Evolutionary conservation across 768 basidiomycete genomes (phyloP).

Genomic region (Cystobasidium tubakii): DNA sequence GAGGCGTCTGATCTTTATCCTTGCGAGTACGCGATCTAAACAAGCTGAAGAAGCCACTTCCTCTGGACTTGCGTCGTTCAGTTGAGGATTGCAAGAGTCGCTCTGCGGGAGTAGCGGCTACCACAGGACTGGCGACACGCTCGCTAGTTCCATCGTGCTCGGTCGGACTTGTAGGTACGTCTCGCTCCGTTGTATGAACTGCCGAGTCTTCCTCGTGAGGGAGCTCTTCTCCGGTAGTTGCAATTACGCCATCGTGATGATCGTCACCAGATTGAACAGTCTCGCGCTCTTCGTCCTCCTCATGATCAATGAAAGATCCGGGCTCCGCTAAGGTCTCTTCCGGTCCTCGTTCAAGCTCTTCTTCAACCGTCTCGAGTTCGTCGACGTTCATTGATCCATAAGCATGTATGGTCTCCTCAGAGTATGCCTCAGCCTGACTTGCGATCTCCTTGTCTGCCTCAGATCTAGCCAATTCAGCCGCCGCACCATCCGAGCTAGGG

Average conservation of each 20-base stretch:
- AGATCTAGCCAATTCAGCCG: not conserved
- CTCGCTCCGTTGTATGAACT: not conserved
- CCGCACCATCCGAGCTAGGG: not conserved
- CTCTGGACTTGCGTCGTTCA: not conserved
- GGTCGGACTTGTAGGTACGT: not conserved
- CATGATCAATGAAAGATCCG: not conserved
- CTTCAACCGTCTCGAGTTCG: constrained; percentile 16
- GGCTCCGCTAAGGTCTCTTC: constrained; percentile 10
- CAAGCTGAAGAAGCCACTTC: constrained; percentile 18
- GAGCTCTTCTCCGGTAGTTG: not conserved
- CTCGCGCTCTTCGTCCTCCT: not conserved
- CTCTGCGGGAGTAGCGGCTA: not conserved
- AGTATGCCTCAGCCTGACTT: not conserved
- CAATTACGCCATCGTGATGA: not conserved
- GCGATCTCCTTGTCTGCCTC: not conserved
- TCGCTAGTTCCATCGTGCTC: not conserved
- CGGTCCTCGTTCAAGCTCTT: not conserved
- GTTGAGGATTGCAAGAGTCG: not conserved
- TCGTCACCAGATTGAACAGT: not conserved
- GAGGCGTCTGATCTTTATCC: constrained; percentile 6
- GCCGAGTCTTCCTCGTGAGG: not conserved
- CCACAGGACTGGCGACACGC: not conserved
- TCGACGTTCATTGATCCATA: not conserved
- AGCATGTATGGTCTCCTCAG: not conserved
- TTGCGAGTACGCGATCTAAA: constrained; percentile 7